Evolutionary conservation across 257 asterid species (phyloP).

Genomic region (Capsicum chinense): DNA sequence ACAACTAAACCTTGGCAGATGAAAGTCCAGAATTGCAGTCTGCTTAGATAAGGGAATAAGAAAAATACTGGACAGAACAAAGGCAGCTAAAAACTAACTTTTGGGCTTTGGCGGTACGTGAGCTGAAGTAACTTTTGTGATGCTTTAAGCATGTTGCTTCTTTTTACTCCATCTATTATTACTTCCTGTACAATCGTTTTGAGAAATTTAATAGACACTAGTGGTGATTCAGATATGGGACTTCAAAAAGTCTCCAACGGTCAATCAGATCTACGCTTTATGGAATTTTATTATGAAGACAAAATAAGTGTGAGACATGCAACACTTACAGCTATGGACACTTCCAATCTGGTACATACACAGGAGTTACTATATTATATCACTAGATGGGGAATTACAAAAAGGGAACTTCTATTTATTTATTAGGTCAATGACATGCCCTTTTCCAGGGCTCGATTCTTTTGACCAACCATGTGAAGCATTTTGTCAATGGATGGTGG

Average conservation of each 20-base stretch:
- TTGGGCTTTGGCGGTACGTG: not conserved
- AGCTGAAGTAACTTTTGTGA: not conserved
- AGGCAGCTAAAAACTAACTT: not conserved
- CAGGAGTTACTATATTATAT: not conserved
- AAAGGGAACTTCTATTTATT: not conserved
- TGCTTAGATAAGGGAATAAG: not conserved
- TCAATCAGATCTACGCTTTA: not conserved
- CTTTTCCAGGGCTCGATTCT: not conserved
- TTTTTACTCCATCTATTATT: not conserved
- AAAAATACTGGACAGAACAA: not conserved
- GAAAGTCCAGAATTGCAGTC: not conserved
- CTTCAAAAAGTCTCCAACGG: not conserved
- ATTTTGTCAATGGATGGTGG: not conserved
- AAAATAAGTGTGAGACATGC: not conserved
- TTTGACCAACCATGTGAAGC: constrained; percentile 14
- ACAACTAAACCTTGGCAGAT: not conserved
- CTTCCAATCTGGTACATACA: constrained; percentile 10
- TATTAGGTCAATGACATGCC: not conserved
- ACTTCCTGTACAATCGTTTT: not conserved
- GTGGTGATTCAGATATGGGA: not conserved
- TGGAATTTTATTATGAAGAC: not conserved
- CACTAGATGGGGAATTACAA: not conserved
- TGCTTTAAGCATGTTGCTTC: not conserved
- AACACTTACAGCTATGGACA: not conserved
- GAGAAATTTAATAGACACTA: not conserved